Conservation (phyloP, 2,329 filamentous ascomycete genomes). For the Capronia americana region DNA sequence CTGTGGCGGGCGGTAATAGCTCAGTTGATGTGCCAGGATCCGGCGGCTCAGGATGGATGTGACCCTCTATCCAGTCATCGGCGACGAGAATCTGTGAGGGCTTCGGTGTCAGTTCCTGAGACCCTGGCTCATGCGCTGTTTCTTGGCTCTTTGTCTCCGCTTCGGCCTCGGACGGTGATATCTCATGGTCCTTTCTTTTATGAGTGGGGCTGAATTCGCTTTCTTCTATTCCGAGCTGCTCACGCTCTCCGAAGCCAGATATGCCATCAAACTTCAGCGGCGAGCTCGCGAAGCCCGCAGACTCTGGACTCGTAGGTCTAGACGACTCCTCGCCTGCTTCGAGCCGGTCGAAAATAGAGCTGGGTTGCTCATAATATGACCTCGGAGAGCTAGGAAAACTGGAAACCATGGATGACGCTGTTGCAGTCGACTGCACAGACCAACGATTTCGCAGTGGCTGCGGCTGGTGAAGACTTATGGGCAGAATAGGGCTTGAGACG, state of each 20-base stretch:
- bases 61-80: background rate
- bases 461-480: constrained; percentile 52
- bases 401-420: constrained; percentile 68
- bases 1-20: background rate
- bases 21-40: background rate
- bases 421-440: constrained; percentile 66
- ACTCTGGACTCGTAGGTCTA: constrained; percentile 81
- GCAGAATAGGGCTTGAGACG: constrained; percentile 46
- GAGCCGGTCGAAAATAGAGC: constrained; percentile 77
- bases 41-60: constrained; percentile 17
- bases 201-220: background rate
- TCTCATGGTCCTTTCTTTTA: background rate
- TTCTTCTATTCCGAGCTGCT: constrained; percentile 12
- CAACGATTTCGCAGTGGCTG: constrained; percentile 67
- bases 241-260: background rate
- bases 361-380: constrained; percentile 70
- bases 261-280: constrained; percentile 58
- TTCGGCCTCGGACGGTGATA: background rate
- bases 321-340: constrained; percentile 71
- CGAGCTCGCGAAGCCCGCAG: constrained; percentile 66
- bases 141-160: constrained; percentile 1
- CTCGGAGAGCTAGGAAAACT: constrained; percentile 82
- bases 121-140: constrained; percentile 6
- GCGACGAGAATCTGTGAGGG: constrained; percentile 32
- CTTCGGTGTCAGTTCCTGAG: constrained; percentile 34